Evolutionary conservation across 2,329 filamentous ascomycete genomes (phyloP).

Genomic region (Aureobasidium melanogenum): DNA sequence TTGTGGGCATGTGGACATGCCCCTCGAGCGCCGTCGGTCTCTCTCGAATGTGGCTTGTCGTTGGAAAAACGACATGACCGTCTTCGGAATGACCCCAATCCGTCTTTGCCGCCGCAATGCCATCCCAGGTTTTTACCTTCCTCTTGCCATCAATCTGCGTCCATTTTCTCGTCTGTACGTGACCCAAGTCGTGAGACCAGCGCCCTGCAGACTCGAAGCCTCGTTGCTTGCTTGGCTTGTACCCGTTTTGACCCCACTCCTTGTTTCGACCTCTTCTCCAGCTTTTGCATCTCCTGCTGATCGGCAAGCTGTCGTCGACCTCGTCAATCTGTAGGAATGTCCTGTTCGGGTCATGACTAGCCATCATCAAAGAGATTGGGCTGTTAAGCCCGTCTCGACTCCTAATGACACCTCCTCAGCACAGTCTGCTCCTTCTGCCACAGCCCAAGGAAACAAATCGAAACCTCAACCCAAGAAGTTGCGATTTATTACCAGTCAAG

Average conservation of each 20-base stretch:
- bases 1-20: no score
- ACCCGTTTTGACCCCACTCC: not conserved
- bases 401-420: not conserved
- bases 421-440: not conserved
- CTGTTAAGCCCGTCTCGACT: not conserved
- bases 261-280: not conserved
- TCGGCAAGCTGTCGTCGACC: not conserved
- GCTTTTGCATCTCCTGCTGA: not conserved
- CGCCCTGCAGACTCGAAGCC: not conserved
- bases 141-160: not conserved
- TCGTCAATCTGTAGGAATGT: not conserved
- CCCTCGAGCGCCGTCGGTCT: not conserved
- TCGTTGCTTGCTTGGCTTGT: not conserved
- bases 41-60: not conserved
- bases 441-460: not conserved
- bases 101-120: not conserved
- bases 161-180: not conserved
- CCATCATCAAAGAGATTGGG: not conserved
- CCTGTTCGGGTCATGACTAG: constrained; percentile 5
- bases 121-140: not conserved
- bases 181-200: not conserved
- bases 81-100: not conserved
- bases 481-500: constrained; percentile 74
- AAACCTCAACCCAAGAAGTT: constrained; percentile 17
- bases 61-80: not conserved